These are phyloP conservation scores for Dactylonectria estremocensis DNA, from an alignment of 2,329 filamentous ascomycete genomes.

Conservation along the genomic window DNA sequence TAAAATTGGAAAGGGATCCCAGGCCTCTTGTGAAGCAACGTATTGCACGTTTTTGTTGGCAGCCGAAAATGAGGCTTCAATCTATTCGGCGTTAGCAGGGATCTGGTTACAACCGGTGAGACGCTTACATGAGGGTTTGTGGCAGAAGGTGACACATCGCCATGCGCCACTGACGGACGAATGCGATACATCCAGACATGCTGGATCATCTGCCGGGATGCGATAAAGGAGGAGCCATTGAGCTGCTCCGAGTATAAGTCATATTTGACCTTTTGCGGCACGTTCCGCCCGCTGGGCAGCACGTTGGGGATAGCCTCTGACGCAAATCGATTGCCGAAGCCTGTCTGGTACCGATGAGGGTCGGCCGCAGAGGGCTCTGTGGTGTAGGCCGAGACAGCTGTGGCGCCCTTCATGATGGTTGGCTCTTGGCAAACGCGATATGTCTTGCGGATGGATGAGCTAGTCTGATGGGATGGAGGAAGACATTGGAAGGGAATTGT, in stretches of 20 bases:
- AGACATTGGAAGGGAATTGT: conserved; percentile 5
- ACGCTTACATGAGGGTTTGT: conserved; percentile 20
- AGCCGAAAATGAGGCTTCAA: conserved; percentile 62
- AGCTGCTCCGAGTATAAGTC: conserved; percentile 64
- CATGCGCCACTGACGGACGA: conserved; percentile 52
- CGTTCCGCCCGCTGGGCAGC: conserved; percentile 61
- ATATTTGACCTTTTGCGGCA: conserved; percentile 60
- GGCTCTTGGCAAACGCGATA: conserved; percentile 1
- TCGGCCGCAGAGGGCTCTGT: conserved; percentile 46
- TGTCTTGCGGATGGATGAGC: conserved; percentile 22
- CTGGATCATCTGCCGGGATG: conserved; percentile 48
- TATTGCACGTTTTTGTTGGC: conserved; percentile 62
- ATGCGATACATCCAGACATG: conserved; percentile 56
- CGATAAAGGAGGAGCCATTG: conserved; percentile 58
- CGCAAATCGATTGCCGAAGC: conserved; percentile 68
- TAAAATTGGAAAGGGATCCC: conserved; percentile 59
- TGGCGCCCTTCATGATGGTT: conserved; percentile 34
- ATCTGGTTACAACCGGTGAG: conserved; percentile 26
- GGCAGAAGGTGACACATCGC: conserved; percentile 7
- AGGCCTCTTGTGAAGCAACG: conserved; percentile 64
- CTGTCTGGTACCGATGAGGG: conserved; percentile 69
- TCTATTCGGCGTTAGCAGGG: conserved; percentile 33
- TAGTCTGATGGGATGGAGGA: conserved; percentile 1
- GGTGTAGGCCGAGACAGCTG: conserved; percentile 39
- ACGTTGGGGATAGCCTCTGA: conserved; percentile 63